Percentiles rank a stretch among this genome's conserved stretches.
phyloP scores from a whole-genome alignment of 2,329 filamentous ascomycete species.

The Aaosphaeria arxii region DNA sequence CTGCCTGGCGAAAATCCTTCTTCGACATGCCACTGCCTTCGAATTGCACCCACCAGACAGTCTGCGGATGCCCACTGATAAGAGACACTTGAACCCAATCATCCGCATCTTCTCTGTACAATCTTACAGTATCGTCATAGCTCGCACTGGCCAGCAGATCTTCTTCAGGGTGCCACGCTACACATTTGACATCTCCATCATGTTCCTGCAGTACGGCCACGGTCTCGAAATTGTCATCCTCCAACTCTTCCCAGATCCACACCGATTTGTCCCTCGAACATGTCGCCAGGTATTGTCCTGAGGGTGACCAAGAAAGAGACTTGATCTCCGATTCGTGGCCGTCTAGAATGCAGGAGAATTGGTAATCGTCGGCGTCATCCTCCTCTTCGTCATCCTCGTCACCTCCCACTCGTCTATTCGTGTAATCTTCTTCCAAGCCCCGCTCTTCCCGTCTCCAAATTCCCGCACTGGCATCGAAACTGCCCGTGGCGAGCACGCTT shows the following conservation, averaged over 20 bases:
- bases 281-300: conserved; percentile 78
- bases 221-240: conserved; percentile 95
- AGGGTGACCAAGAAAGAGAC: conserved; percentile 69
- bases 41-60: conserved; percentile 84
- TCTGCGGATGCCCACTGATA: conserved; percentile 75
- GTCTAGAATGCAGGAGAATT: conserved; percentile 86
- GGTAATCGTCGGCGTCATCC: conserved; percentile 78
- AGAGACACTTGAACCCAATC: conserved; percentile 91
- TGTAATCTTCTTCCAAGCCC: conserved; percentile 39
- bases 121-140: conserved; percentile 86
- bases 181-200: conserved; percentile 90
- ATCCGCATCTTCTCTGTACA: conserved; percentile 88
- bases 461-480: conserved; percentile 89
- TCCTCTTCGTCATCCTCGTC: conserved; percentile 45
- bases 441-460: conserved; percentile 66
- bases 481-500: conserved; percentile 83
- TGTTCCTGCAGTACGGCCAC: conserved; percentile 93
- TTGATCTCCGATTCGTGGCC: conserved; percentile 96
- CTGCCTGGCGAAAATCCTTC: conserved; percentile 20
- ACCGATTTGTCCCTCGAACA: conserved; percentile 91
- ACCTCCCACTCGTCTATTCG: conserved; percentile 10
- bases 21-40: conserved; percentile 44
- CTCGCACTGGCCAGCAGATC: conserved; percentile 83
- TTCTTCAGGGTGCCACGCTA: conserved; percentile 82
- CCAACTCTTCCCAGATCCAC: conserved; percentile 98